Conservation (phyloP, 768 basidiomycete genomes). For the Amanita muscaria region DNA sequence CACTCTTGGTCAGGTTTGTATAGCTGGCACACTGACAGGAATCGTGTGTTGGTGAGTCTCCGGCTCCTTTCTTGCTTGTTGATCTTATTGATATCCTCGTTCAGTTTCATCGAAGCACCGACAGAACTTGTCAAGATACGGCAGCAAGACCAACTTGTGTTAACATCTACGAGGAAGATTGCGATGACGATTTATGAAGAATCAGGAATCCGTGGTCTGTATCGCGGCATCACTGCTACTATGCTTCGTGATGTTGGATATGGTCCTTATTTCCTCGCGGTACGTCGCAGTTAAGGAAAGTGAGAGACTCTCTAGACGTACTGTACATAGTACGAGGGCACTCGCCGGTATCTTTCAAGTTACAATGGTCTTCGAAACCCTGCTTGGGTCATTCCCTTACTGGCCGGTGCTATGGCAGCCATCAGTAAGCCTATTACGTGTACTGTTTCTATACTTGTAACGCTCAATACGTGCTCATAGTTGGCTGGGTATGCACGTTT, state of each 20-base stretch:
- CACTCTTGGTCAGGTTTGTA: constrained; percentile 58
- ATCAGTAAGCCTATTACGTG: constrained; percentile 38
- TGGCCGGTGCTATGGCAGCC: constrained; percentile 74
- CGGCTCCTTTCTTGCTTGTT: background rate
- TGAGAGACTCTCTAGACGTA: too few relatives aligned
- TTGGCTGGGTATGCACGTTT: constrained; percentile 77
- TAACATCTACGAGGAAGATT: constrained; percentile 44
- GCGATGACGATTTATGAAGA: constrained; percentile 43
- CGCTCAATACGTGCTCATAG: constrained; percentile 17
- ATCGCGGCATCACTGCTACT: constrained; percentile 68
- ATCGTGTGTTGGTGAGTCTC: constrained; percentile 57
- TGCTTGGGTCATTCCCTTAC: constrained; percentile 50
- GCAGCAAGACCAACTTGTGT: constrained; percentile 50
- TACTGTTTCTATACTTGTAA: background rate
- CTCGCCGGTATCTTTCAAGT: constrained; percentile 41
- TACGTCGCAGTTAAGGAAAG: too few relatives aligned
- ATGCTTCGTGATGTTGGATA: constrained; percentile 74
- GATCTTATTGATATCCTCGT: background rate
- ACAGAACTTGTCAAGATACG: constrained; percentile 86
- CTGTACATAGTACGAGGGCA: constrained; percentile 63
- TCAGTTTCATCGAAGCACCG: constrained; percentile 68
- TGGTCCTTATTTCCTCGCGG: constrained; percentile 78
- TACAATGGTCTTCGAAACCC: constrained; percentile 23
- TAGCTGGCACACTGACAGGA: constrained; percentile 78
- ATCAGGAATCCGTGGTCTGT: constrained; percentile 59